These are phyloP conservation scores for Saccharomycopsis javanensis DNA, from an alignment of 805 yeast species.

Conservation along the genomic window DNA sequence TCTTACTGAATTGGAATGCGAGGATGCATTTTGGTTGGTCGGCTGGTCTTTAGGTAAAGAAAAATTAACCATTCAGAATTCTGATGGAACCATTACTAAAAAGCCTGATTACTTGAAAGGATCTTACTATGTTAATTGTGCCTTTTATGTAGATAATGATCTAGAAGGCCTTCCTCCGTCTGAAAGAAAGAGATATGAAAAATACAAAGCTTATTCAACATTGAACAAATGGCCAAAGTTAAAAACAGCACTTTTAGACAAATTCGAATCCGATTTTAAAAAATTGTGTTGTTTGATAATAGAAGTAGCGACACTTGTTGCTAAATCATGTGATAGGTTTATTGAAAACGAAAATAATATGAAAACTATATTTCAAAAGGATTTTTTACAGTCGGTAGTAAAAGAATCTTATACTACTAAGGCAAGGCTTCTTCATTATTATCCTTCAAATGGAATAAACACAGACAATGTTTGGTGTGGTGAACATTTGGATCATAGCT, in stretches of 20 bases:
- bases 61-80: conserved; percentile 31
- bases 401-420: conserved; percentile 43
- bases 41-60: conserved; percentile 60
- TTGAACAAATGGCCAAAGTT: conserved; percentile 44
- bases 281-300: conserved; percentile 36
- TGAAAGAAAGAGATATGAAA: conserved; percentile 26
- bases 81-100: not conserved
- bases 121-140: conserved; percentile 49
- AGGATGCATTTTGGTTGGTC: conserved; percentile 42
- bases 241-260: conserved; percentile 21
- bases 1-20: conserved; percentile 34
- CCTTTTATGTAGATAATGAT: conserved; percentile 35
- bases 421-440: conserved; percentile 49
- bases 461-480: conserved; percentile 46
- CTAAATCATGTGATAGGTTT: conserved; percentile 44
- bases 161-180: conserved; percentile 38
- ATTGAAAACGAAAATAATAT: conserved; percentile 25
- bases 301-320: conserved; percentile 39
- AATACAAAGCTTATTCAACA: conserved; percentile 36
- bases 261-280: conserved; percentile 32
- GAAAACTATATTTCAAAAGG: conserved; percentile 23
- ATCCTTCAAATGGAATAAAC: conserved; percentile 25
- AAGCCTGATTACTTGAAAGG: conserved; percentile 40
- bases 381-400: conserved; percentile 38
- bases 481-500: conserved; percentile 50